Evolutionary conservation across 805 yeast species (phyloP), one percentile per base, ranked within the genome.

Genomic region (Starmerella tilneyi): DNA sequence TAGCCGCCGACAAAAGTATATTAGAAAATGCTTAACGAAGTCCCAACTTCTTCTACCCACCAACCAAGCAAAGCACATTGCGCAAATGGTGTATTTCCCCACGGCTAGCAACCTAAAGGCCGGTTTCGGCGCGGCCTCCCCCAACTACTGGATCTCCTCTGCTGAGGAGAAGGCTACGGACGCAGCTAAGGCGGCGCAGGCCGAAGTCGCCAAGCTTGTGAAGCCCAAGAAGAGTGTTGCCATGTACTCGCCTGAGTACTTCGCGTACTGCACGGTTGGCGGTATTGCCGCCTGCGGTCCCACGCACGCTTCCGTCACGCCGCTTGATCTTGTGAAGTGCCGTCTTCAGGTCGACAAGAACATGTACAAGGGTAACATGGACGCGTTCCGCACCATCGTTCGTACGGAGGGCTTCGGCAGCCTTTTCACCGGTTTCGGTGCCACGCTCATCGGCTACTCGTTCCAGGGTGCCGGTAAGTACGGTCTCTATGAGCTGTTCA

Each of bases 401-500:
- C 73, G 72, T 51, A 73, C 76, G 16, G 81, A 79, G 62, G 96
- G 97, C 9, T 47, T 72, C 34, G 75, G 74, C 40, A 86, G 84
- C 32, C 69, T 89, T 42, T 84, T 75, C 66, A 81, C 94, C 9
- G 96, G 97, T 58, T 61, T 84, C 52, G 89, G 94, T 28, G 95
- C 97, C 40, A 89, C 97, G 3, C 76, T 81, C 51, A 71, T 88
- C 51, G 97, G 97, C 21, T 89, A 89, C 66, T 81, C 95, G 7
- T 69, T 88, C 58, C 97, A 89, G 68, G 97, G 97, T 59, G 94
- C 95, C 41, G 95, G 95, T 58, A 89, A 89, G 66, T 89, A 88
- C 66, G 97, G 97, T 24, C 79, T 85, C 63, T 89, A 89, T 66
- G 97, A 89, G 66, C 73, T 70, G 57, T 89, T 89, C 74, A 89